Base-by-base conservation (phyloP, 768 basidiomycete genomes). In the Polyporus arcularius region DNA sequence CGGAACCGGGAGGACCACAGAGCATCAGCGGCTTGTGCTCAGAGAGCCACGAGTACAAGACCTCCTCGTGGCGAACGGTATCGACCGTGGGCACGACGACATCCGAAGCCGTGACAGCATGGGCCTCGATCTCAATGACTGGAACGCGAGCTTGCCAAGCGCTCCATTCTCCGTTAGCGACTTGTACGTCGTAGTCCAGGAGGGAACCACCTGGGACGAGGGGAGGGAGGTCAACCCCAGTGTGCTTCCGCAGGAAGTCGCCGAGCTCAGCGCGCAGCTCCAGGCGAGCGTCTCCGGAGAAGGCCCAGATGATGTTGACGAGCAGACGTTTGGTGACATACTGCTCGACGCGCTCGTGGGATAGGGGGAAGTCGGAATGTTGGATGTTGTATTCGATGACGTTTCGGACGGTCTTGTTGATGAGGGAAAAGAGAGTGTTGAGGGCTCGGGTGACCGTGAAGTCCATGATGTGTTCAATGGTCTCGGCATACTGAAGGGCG, bases 391-490 rank as follows among this genome's bases (percentile, higher is more conserved):
- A 96, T 68, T 98, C 95, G 68, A 96, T 83, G 67, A 98, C 79
- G 70, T 94, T 95, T 14, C 96, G 92, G 41, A 88, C 87, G 0
- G 94, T 94, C 78, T 98, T 98, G 83, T 98, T 98, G 75, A 98
- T 77, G 53, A 98, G 84, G 11, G 97, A 98, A 80, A 99, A 98
- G 18, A 99, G 83, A 0, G 97, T 98, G 68, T 92, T 94, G 57
- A 98, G 85, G 0, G 94, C 94, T 45, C 97, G 92, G 9, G 89
- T 93, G 38, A 76, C 73, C 1, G 96, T 97, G 78, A 98, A 98
- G 74, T 98, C 96, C 97, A 99, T 98, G 78, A 99, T 98, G 70
- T 99, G 97, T 67, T 94, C 91, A 48, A 94, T 88, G n/a, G 85
- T 82, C 51, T 85, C 86, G 0, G 95, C 94, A 67, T 87, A 93